phyloP scores from a whole-genome alignment of 805 yeast genomes.

The Naumovozyma castellii region DNA sequence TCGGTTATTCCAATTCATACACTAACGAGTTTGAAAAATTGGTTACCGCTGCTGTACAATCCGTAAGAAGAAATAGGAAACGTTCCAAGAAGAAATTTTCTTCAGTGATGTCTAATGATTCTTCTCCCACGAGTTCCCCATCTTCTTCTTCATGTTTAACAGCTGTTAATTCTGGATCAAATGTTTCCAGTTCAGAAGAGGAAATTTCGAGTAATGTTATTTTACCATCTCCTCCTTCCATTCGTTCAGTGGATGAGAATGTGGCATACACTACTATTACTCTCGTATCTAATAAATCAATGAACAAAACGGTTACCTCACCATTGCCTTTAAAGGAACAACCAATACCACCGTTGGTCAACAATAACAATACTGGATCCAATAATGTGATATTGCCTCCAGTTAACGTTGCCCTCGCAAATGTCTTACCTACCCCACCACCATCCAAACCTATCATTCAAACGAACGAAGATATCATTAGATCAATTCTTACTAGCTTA shows the following conservation, averaged over 20 bases:
- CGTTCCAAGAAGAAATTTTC: constrained; percentile 44
- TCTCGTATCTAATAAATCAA: too few relatives aligned
- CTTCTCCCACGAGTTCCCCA: neutral
- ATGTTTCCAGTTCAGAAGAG: neutral
- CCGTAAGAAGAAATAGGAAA: constrained; percentile 80
- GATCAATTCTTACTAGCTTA: neutral
- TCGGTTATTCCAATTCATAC: constrained; percentile 45
- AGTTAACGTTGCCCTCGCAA: neutral
- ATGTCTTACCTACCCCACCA: neutral
- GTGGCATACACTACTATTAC: too few relatives aligned
- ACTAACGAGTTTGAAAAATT: constrained; percentile 74
- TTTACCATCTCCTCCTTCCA: constrained; percentile 30
- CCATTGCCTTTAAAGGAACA: too few relatives aligned
- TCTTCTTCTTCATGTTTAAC: too few relatives aligned
- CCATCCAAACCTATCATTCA: neutral
- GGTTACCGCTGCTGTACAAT: constrained; percentile 88
- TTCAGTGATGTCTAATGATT: constrained; percentile 8
- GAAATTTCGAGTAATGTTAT: constrained; percentile 9
- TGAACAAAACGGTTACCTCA: too few relatives aligned
- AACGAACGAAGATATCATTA: neutral
- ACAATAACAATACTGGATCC: too few relatives aligned
- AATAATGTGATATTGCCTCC: neutral
- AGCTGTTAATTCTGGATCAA: neutral
- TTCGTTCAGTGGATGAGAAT: too few relatives aligned
- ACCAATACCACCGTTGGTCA: neutral